Conservation (phyloP, 2,329 filamentous ascomycete species). For the Trichoderma citrinoviride region DNA sequence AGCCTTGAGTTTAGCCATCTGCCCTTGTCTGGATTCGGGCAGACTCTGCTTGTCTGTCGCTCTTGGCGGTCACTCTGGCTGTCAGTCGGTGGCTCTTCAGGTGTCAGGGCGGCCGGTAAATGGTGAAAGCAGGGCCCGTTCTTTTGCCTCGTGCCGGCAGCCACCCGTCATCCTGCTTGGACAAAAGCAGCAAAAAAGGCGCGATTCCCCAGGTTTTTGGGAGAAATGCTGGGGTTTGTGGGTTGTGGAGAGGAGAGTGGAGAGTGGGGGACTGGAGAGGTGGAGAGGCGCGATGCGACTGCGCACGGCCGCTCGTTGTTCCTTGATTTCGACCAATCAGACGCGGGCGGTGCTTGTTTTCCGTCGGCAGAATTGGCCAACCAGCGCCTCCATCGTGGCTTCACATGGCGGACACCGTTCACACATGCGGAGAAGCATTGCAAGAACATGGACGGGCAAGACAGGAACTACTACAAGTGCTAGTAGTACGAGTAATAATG, state of each 20-base stretch:
- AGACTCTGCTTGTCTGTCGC: too few relatives aligned
- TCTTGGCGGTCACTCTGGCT: too few relatives aligned
- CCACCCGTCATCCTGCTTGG: background rate
- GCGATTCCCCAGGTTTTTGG: constrained; percentile 15
- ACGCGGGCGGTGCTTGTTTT: background rate
- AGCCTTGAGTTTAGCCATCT: background rate
- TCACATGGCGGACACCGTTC: background rate
- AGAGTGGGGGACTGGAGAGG: background rate
- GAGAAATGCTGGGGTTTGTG: too few relatives aligned
- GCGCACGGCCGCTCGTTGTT: background rate
- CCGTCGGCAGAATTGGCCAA: constrained; percentile 16
- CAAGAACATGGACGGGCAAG: background rate
- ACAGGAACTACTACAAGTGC: too few relatives aligned
- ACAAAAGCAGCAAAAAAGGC: background rate
- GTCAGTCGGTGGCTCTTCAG: too few relatives aligned
- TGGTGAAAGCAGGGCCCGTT: background rate
- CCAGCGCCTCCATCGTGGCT: background rate
- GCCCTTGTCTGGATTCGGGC: background rate
- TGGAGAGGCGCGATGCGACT: background rate
- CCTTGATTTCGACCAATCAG: background rate
- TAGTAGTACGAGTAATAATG: background rate
- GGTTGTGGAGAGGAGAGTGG: background rate
- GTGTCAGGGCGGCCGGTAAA: too few relatives aligned
- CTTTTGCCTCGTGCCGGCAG: constrained; percentile 12
- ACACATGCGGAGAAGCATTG: background rate